Evolutionary conservation across 1,139 yeast genomes (phyloP), one percentile per base, ranked within the genome.

Genomic region (Saccharomycopsis crataegensis): DNA sequence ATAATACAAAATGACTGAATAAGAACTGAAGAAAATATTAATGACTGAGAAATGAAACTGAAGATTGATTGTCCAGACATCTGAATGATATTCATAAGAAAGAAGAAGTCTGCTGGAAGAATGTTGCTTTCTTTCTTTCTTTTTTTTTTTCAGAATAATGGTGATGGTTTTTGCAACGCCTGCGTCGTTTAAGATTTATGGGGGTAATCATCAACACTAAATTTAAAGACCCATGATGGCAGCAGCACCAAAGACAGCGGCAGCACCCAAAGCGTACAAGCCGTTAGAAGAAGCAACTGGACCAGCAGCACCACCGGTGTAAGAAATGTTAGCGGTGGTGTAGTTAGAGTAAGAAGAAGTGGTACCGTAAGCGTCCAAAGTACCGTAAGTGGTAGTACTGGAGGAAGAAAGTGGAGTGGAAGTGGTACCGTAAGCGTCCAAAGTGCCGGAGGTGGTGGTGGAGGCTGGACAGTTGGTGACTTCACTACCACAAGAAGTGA

Each of bases 401-500:
- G 28, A 36, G 5, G 50, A 36, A 43, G 44, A 28, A 38, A 17
- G 14, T 36, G 36, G 14, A 8, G 16, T 31, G 16, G 51, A 46
- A 45, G 48, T 46, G 16, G 57, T 42, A 40, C 45, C 51, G 44
- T 43, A 33, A 34, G 54, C 51, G 40, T 52, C 51, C 31, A 46
- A 45, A n/a, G 54, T 48, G 31, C 51, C 43, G 16, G 44, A 28
- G 31, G 49, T 7, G 17, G 55, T 43, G 22, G 53, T 28, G 11
- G 57, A 34, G 17, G 58, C 58, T 38, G 58, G 54, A 22, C 58
- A 55, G 49, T 54, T 22, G 44, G 57, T 53, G 46, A 43, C 51
- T 11, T 47, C 52, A 38, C 48, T 8, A 42, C 50, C 58, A 49
- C 58, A 55, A 16, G 58, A 55, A 44, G 58, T 55, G 36, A 55